phyloP scores from a whole-genome alignment of 257 asterid species.

The Fraxinus pennsylvanica region DNA sequence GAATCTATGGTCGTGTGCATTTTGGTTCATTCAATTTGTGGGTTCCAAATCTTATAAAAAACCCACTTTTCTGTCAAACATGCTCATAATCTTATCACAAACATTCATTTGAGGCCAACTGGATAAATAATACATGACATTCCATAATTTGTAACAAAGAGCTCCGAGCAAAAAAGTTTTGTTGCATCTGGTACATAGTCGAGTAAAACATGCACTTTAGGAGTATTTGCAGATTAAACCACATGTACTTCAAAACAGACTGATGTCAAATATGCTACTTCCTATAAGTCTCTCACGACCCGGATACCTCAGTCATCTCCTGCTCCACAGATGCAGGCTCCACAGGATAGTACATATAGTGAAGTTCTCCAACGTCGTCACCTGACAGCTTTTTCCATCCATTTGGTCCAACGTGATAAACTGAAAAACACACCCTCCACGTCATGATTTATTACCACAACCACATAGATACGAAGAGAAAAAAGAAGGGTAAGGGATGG shows the following conservation, averaged over 20 bases:
- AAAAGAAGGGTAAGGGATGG: neutral
- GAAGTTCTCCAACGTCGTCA: slow-evolving; percentile 92
- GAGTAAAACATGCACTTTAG: neutral
- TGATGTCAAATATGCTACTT: slow-evolving; percentile 20
- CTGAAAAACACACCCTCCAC: slow-evolving; percentile 31
- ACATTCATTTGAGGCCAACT: neutral
- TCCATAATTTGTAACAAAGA: neutral
- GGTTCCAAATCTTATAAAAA: too few relatives aligned
- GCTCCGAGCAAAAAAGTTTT: neutral
- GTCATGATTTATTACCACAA: slow-evolving; percentile 16
- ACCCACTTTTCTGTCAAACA: too few relatives aligned
- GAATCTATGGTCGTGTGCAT: too few relatives aligned
- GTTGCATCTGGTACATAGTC: neutral
- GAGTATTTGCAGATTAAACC: neutral
- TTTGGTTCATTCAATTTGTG: too few relatives aligned
- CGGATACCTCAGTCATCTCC: slow-evolving; percentile 70
- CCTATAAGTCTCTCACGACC: slow-evolving; percentile 36
- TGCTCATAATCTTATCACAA: too few relatives aligned
- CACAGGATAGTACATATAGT: slow-evolving; percentile 69
- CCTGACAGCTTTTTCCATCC: slow-evolving; percentile 94
- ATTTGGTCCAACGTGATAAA: slow-evolving; percentile 79
- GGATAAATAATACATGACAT: neutral
- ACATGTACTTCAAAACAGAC: slow-evolving; percentile 14
- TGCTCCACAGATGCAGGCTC: slow-evolving; percentile 74
- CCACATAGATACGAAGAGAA: neutral